Base-by-base conservation (phyloP, 1,284 basidiomycete genomes). In the Cutaneotrichosporon sp. region DNA sequence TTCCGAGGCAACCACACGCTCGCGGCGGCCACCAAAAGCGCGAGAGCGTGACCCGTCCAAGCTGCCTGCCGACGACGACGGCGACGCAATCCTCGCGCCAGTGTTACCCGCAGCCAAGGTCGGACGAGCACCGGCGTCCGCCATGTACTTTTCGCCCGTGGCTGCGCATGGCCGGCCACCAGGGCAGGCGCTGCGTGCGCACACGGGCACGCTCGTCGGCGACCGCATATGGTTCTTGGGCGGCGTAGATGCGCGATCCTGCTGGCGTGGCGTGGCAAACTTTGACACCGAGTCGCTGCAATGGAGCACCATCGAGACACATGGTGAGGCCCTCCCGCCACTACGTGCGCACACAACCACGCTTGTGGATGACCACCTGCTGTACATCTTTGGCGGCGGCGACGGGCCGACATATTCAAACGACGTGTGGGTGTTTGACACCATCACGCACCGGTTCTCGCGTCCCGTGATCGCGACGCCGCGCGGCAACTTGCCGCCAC, bases 271-370 rank as follows among this genome's bases (percentile, higher is more conserved):
- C 49, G 80, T 92, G 1, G 89, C 87, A 66, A 88, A 84, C 62
- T 90, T 93, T 65, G 89, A 94, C 71, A 88, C 83, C 3, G 90
- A 93, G 74, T 90, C 88, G 34, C 87, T 92, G 82, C 84, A 88
- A 69, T 96, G 91, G 91, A 82, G 83, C 0, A 82, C 84, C 54
- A 83, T 88, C 0, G 83, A 86, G 22, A 84, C 84, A 30, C 67
- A 79, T 2, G 90, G 90, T 15, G 85, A 88, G 4, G 66, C 82
- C 4, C 87, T 90, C 0, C 86, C 87, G 1, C 87, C 88, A 0
- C 85, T 87, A 42, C 83, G 91, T 18, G 91, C 90, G 1, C 91
- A 96, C 68, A 88, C 88, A 0, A 86, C 89, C 1, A 94, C 89
- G 0, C 80, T 90, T 30, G 85, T 90, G 45, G 90, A 90, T 62